A percentile compares a stretch with the other conserved stretches of the same genome.
These are phyloP conservation scores for Salvia miltiorrhiza DNA, from an alignment of 257 asterid species.

Conservation along the genomic window DNA sequence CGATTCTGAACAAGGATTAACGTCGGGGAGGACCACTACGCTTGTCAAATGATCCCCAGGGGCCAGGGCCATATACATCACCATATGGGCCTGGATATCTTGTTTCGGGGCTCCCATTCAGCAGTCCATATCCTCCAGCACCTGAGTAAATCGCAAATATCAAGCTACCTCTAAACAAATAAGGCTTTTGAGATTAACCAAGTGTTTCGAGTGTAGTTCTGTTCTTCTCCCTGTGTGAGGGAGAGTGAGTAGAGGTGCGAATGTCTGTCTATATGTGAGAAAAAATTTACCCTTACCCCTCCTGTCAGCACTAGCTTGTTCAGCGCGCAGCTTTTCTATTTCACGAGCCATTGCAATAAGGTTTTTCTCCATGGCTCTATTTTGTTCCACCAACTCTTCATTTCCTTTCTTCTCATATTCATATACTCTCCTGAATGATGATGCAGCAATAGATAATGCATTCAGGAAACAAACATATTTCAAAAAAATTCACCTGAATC, in stretches of 20 bases:
- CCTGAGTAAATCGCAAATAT: constrained; percentile 31
- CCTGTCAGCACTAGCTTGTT: constrained; percentile 47
- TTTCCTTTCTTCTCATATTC: constrained; percentile 83
- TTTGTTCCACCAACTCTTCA: constrained; percentile 67
- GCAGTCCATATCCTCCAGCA: constrained; percentile 56
- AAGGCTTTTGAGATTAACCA: background rate
- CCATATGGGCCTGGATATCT: constrained; percentile 55
- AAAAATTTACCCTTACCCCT: constrained; percentile 43
- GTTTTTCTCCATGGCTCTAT: constrained; percentile 67
- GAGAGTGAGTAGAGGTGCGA: background rate
- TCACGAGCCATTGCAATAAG: constrained; percentile 88
- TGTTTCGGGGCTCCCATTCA: constrained; percentile 73
- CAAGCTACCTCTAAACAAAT: background rate
- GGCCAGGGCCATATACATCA: constrained; percentile 45
- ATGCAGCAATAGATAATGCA: constrained; percentile 12
- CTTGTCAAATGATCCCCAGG: constrained; percentile 62
- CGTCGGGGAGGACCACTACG: constrained; percentile 53
- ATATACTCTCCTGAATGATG: constrained; percentile 49
- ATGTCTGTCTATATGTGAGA: background rate
- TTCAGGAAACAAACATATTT: background rate
- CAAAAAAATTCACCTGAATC: background rate
- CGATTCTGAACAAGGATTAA: constrained; percentile 23
- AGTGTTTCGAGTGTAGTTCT: background rate
- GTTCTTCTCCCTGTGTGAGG: background rate
- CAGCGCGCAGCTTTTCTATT: constrained; percentile 80